Conservation (phyloP, 352 stramenopile species). For the Pythium sp. region DNA sequence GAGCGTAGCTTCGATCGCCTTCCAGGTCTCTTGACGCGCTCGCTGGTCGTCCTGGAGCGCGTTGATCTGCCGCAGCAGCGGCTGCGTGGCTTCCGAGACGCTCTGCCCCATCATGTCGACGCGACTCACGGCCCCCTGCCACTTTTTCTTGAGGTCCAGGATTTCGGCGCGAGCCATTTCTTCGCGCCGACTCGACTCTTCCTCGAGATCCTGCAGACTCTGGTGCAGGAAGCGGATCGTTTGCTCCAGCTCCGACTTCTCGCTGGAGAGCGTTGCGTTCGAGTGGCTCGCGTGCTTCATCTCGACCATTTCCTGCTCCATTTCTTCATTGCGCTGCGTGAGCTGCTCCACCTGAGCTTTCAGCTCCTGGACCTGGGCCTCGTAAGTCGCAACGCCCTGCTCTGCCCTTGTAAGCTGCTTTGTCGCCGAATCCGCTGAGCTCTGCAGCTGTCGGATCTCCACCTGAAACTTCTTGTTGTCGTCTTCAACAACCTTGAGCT, state of each 20-base stretch:
- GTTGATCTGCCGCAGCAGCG: conserved; percentile 72
- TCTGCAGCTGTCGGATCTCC: conserved; percentile 33
- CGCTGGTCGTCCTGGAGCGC: conserved; percentile 67
- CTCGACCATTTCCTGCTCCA: conserved; percentile 34
- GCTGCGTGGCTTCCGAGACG: conserved; percentile 69
- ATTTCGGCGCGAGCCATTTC: conserved; percentile 58
- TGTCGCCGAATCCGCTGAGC: conserved; percentile 20
- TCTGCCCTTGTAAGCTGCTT: conserved; percentile 36
- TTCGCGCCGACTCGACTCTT: conserved; percentile 53
- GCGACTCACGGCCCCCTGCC: conserved; percentile 64
- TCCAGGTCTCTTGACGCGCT: conserved; percentile 53
- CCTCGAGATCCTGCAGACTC: conserved; percentile 49
- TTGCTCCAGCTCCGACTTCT: conserved; percentile 56
- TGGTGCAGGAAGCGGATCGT: conserved; percentile 65
- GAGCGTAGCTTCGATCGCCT: conserved; percentile 41
- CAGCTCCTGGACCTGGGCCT: conserved; percentile 24
- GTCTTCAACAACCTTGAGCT: conserved; percentile 48
- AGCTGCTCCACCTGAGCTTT: conserved; percentile 29
- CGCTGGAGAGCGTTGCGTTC: conserved; percentile 42
- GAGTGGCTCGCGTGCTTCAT: conserved; percentile 46
- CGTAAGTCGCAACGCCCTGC: conserved; percentile 18
- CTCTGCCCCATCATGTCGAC: conserved; percentile 69
- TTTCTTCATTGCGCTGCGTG: conserved; percentile 27
- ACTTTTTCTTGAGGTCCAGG: conserved; percentile 69
- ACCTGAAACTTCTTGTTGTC: conserved; percentile 41